These are phyloP conservation scores for Alnus rubra DNA, from an alignment of 306 rosid species.

Conservation along the genomic window DNA sequence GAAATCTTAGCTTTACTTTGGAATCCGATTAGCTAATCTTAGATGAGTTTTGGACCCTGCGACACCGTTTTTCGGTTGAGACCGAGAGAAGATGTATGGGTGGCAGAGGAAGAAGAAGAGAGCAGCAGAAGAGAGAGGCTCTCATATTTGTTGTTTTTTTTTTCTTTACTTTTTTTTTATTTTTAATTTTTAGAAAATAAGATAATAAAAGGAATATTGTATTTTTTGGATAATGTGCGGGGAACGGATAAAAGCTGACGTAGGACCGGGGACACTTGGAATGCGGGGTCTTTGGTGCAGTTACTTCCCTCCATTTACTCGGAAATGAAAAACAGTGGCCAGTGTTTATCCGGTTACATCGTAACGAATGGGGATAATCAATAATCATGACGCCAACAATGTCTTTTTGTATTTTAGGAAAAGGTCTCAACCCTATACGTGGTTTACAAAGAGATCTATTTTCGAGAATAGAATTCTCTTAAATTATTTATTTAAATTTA, in stretches of 20 bases:
- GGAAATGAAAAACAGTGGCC: neutral
- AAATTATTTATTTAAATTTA: no score
- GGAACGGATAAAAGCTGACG: slow-evolving; percentile 62
- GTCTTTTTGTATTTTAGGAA: no score
- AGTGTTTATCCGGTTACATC: neutral
- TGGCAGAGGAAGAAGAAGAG: slow-evolving; percentile 55
- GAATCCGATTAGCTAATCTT: neutral
- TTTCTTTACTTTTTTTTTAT: neutral
- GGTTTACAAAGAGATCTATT: no score
- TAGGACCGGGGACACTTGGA: slow-evolving; percentile 18
- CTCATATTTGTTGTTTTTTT: neutral
- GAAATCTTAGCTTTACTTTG: neutral
- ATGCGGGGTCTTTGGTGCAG: neutral
- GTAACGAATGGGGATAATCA: neutral
- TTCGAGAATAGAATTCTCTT: no score
- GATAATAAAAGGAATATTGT: neutral
- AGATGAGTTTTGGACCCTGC: slow-evolving; percentile 32
- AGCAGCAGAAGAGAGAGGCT: slow-evolving; percentile 24
- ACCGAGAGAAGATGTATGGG: slow-evolving; percentile 43
- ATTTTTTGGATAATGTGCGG: slow-evolving; percentile 36
- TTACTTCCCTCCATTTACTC: neutral
- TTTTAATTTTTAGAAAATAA: neutral
- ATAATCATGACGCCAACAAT: no score
- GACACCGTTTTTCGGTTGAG: slow-evolving; percentile 18
- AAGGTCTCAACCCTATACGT: no score